These are phyloP conservation scores for Kluyveromyces dobzhanskii DNA, from an alignment of 805 yeast genomes.

Conservation along the genomic window DNA sequence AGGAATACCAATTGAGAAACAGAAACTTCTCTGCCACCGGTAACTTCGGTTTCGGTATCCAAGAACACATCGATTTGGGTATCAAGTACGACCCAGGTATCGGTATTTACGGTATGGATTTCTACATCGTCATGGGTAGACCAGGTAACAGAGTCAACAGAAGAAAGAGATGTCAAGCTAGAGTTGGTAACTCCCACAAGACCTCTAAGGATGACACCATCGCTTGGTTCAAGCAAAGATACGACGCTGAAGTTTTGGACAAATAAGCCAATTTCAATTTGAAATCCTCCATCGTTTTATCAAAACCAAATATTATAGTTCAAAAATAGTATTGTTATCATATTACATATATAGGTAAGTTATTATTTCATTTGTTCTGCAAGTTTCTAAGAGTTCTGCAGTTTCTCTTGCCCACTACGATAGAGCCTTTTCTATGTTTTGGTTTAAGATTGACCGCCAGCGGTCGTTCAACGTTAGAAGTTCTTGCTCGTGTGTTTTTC, in stretches of 20 bases:
- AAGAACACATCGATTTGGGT: slow-evolving; percentile 99
- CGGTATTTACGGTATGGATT: slow-evolving; percentile 99
- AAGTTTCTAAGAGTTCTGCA: no score
- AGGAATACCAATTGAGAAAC: slow-evolving; percentile 93
- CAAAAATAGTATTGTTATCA: slow-evolving; percentile 1
- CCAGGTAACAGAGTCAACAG: slow-evolving; percentile 98
- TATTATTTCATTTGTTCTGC: no score
- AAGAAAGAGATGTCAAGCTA: slow-evolving; percentile 90
- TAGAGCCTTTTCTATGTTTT: not conserved
- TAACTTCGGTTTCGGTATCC: slow-evolving; percentile 99
- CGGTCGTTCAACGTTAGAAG: slow-evolving; percentile 37
- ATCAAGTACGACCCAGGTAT: slow-evolving; percentile 99
- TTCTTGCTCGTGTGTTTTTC: slow-evolving; percentile 36
- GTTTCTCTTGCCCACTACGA: no score
- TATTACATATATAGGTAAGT: slow-evolving; percentile 6
- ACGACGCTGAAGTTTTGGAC: slow-evolving; percentile 96
- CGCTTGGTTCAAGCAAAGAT: slow-evolving; percentile 98
- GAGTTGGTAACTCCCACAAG: slow-evolving; percentile 88
- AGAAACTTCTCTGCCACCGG: slow-evolving; percentile 98
- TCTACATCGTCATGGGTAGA: slow-evolving; percentile 99
- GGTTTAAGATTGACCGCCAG: slow-evolving; percentile 43
- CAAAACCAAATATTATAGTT: no score
- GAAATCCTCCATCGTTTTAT: no score
- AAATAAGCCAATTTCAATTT: slow-evolving; percentile 38
- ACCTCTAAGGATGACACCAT: slow-evolving; percentile 90